These are phyloP conservation scores for Melampsora allii-populina DNA, from an alignment of 1,284 basidiomycete genomes.

Conservation along the genomic window DNA sequence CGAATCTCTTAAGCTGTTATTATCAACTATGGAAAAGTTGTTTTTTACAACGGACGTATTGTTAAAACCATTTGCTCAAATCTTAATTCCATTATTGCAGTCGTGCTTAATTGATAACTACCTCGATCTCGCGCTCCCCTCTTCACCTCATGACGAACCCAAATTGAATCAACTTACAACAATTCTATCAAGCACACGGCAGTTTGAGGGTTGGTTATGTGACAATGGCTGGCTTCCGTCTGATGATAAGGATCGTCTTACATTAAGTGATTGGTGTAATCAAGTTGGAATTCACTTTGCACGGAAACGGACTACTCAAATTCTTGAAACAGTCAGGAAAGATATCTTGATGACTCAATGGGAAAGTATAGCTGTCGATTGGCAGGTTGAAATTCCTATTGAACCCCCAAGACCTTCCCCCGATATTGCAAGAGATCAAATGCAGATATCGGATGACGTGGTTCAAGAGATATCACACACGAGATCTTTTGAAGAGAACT, in stretches of 20 bases:
- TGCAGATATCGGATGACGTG: neutral
- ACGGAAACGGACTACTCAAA: constrained; percentile 13
- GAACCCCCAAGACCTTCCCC: neutral
- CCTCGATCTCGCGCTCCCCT: constrained; percentile 21
- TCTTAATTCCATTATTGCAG: constrained; percentile 10
- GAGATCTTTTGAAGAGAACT: neutral
- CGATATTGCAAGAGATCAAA: neutral
- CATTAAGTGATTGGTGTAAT: constrained; percentile 29
- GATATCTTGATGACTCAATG: constrained; percentile 38
- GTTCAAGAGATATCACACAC: neutral
- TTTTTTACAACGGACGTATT: constrained; percentile 20
- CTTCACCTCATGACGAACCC: constrained; percentile 16
- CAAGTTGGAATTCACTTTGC: constrained; percentile 29
- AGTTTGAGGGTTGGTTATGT: constrained; percentile 27
- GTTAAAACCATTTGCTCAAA: constrained; percentile 17
- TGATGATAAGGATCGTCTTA: constrained; percentile 4
- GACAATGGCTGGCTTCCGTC: constrained; percentile 23
- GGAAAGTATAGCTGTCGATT: constrained; percentile 25
- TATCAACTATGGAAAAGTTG: constrained; percentile 21
- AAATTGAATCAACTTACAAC: constrained; percentile 10
- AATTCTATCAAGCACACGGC: constrained; percentile 14
- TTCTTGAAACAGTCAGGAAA: constrained; percentile 26
- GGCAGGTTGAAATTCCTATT: constrained; percentile 9
- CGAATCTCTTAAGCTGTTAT: constrained; percentile 24
- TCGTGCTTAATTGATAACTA: constrained; percentile 1